Base-by-base conservation (phyloP, 495 filamentous ascomycete species). In the Tuber borchii region DNA sequence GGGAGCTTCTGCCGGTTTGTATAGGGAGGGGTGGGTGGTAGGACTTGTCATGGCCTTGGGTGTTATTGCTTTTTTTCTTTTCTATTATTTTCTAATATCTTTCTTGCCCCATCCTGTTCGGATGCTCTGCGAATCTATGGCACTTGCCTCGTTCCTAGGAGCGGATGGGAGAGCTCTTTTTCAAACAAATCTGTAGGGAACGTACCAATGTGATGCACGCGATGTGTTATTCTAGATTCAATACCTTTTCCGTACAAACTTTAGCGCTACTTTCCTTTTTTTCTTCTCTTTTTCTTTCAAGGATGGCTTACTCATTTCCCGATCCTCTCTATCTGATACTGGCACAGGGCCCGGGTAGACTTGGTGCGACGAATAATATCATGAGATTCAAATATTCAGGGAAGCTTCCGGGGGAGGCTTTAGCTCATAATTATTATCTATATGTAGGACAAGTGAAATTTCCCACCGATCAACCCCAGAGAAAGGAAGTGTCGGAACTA, bases 361-460 rank as follows among this genome's bases (percentile, higher is more conserved):
- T 65, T 34, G 56, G 26, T n/a, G 26, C 34, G 12, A 65, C 26
- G 56, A 34, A 65, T 26, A 65, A 65, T 65, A 65, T 65, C 56
- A 65, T n/a, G 56, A 65, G 26, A 34, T 65, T 65, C 26, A 65
- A 17, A 7, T 65, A 7, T 31, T 65, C n/a, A 31, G 14, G 26
- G 14, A 5, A 8, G 26, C 56, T 34, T 31, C 51, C 3, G n/a
- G 31, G 31, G 51, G n/a, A 61, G 51, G 51, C n/a, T 31, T 34
- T 12, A 34, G 4, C 26, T 65, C 26, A 65, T 31, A 65, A 4
- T 12, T 14, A 17, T 31, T 31, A 65, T 65, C 26, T 65, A 26
- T 39, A 72, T 79, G 78, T 79, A 79, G 77, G 76, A 79, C 73
- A 79, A 79, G 78, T 79, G 78, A 79, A 79, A 79, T 79, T 79